Base-by-base conservation (phyloP, 108 stramenopile genomes). In the Fistulifera solaris region DNA sequence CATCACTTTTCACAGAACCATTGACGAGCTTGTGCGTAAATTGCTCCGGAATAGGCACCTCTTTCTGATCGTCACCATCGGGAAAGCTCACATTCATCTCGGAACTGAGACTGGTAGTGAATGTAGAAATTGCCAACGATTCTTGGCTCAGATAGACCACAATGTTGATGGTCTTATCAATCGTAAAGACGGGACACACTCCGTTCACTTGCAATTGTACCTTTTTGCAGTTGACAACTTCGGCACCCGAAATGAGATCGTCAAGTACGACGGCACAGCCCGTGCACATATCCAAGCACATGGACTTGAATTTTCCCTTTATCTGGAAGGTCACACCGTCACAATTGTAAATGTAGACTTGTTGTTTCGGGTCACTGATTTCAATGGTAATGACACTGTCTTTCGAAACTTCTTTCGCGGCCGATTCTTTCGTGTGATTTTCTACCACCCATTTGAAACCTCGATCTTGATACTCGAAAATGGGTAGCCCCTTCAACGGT, bases 41-140 rank as follows among this genome's bases (percentile, higher is more conserved):
- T 70, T 98, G 97, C 62, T 98, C 97, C 14, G 97, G 97, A 70
- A 98, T 94, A n/a, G 96, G 94, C 40, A 78, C 63, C 78, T 98
- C 97, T 63, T 85, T 84, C 27, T 89, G 75, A 58, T 87, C 94
- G 13, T 83, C 93, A 10, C 70, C 93, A 54, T 92, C 87, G 15
- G 94, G 94, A 78, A 89, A 96, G 48, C 72, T 77, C 48, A 97
- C 88, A 62, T 95, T 96, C 96, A 98, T 95, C 59, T 98, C 98
- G 27, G 77, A 78, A 63, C 86, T 88, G 73, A 95, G 83, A 39
- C 84, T 82, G 25, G 95, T 92, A 2, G 83, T 79, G 54, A 98
- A 93, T 12, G 75, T 67, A 22, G 91, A 69, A 53, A 78, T 49
- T 42, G 53, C 48, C 19, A 84, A 54, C 13, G 75, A 74, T 56